Base-by-base conservation (phyloP, 2,329 filamentous ascomycete species). In the Nigrospora oryzae region DNA sequence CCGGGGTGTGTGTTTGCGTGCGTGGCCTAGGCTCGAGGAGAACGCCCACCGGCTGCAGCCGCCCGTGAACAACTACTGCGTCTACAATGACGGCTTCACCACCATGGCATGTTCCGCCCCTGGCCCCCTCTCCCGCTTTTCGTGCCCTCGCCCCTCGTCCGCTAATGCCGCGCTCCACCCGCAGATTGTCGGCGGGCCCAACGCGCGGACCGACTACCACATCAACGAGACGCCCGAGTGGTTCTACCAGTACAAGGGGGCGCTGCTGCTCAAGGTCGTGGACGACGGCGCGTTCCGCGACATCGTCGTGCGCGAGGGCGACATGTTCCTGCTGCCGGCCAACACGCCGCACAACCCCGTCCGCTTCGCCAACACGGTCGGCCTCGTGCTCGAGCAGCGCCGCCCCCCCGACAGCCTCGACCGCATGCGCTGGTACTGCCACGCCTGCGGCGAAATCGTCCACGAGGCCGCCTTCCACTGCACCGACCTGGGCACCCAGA, bases 341-440 rank as follows among this genome's bases (percentile, higher is more conserved):
- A 90, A 95, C 65, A 93, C 86, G n/a, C 91, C 91, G 23, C 91
- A 97, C 68, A 96, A 95, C 65, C 91, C 93, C 0, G 88, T 97
- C 32, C 81, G 91, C 47, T 97, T 96, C 67, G 86, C 85, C 58
- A 74, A 95, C 67, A 96, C 91, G 0, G 89, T 97, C n/a, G 91
- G 91, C 31, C 74, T 97, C 41, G 91, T 97, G 32, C 73, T 97
- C 47, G 91, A 97, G 73, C 88, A 95, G 72, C 79, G 79, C 36
- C 74, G 93, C 11, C 86, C 87, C 0, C 68, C 74, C 35, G 79
- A 66, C 5, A 81, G 79, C 28, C 52, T 90, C 46, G 91, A 97
- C 71, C 75, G 77, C 45, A 77, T 97, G 77, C 73, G 89, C 51
- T 97, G 90, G 91, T 97, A 97, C 68, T 97, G 93, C 67, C 67